Conservation (phyloP, 2,329 filamentous ascomycete genomes). For the Venturia aucupariae region DNA sequence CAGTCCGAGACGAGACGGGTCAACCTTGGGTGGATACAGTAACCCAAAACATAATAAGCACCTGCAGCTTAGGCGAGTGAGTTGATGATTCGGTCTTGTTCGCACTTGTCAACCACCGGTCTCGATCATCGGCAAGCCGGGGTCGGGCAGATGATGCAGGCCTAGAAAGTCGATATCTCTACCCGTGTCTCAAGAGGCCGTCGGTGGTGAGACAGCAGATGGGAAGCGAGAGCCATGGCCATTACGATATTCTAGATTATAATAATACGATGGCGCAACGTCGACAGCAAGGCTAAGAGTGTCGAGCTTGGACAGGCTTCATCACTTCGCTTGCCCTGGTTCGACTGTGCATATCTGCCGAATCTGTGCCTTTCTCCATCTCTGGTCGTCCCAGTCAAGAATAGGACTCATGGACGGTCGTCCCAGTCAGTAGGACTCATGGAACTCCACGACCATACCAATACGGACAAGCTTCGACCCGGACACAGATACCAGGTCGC, state of each 20-base stretch:
- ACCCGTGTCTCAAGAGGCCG: not conserved
- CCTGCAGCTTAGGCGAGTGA: not conserved
- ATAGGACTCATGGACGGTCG: not conserved
- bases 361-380: not conserved
- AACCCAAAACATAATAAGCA: not conserved
- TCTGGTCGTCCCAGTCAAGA: too few relatives aligned
- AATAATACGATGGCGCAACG: too few relatives aligned
- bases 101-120: not conserved
- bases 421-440: not conserved
- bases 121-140: not conserved
- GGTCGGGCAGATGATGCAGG: not conserved
- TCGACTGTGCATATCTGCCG: not conserved
- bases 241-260: too few relatives aligned
- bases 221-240: not conserved
- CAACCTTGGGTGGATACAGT: not conserved
- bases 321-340: conserved; percentile 1
- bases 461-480: too few relatives aligned
- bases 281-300: too few relatives aligned
- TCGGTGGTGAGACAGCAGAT: not conserved
- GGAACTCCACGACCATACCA: not conserved
- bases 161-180: not conserved
- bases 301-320: not conserved
- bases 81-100: not conserved
- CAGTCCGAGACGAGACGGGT: not conserved
- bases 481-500: not conserved